phyloP scores from a whole-genome alignment of 805 yeast species.

The Starmerella khaoyaiensis region DNA sequence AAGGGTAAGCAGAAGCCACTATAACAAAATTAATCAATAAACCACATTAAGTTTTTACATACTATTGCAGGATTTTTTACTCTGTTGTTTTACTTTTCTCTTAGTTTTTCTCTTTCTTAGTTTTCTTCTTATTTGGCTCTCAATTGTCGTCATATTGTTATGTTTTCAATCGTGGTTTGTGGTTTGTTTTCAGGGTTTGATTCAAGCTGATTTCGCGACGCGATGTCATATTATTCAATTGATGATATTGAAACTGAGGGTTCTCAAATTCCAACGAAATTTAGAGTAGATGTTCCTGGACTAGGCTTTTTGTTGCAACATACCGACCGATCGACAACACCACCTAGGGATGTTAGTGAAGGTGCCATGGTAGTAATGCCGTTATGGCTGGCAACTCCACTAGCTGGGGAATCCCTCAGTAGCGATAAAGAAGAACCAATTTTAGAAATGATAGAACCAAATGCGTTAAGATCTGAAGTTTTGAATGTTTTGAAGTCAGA shows the following conservation, averaged over 20 bases:
- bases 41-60: too few species aligned
- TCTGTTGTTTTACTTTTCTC: too few species aligned
- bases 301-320: slow-evolving; percentile 68
- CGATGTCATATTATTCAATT: slow-evolving; percentile 24
- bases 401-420: slow-evolving; percentile 41
- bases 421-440: slow-evolving; percentile 35
- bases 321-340: not conserved
- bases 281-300: slow-evolving; percentile 68
- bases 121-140: too few species aligned
- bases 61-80: too few species aligned
- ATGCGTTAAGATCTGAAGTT: slow-evolving; percentile 48
- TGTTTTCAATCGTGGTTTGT: too few species aligned
- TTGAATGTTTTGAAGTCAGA: slow-evolving; percentile 72
- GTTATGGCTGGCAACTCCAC: slow-evolving; percentile 71
- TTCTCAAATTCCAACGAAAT: slow-evolving; percentile 60
- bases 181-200: too few species aligned
- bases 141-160: too few species aligned
- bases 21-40: too few species aligned
- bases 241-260: slow-evolving; percentile 30
- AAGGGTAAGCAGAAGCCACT: slow-evolving; percentile 15
- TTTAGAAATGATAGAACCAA: slow-evolving; percentile 58
- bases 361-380: slow-evolving; percentile 49
- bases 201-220: too few species aligned
- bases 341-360: slow-evolving; percentile 3
- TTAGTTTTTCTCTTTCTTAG: too few species aligned